Evolutionary conservation across 2,329 filamentous ascomycete genomes (phyloP), one percentile per base, ranked within the genome.

Genomic region (Penicillium sp.): DNA sequence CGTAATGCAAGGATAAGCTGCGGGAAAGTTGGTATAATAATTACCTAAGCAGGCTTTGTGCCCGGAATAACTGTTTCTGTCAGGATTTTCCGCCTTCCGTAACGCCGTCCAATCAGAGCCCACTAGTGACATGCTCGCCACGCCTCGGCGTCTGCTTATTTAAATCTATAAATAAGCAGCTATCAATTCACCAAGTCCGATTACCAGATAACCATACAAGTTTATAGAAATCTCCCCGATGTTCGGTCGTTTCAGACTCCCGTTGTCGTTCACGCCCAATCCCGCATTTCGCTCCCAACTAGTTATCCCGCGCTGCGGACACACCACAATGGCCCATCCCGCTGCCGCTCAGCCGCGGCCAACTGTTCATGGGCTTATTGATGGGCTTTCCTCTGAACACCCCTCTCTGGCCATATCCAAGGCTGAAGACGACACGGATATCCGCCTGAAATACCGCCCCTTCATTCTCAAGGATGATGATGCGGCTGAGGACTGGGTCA

Each of bases 371-470:
- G 30, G 33, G 22, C 33, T 30, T 12, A 30, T 33, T 23, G 33
- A 22, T 35, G n/a, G 25, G 32, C 17, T 25, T 16, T 29, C 13
- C 15, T 29, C 14, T 8, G 25, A 12, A 26, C 18, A 27, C 25
- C 25, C 17, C 7, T 61, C 68, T 1, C 60, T 79, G 8, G 69
- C 70, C 2, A 67, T 79, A 20, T 39, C 59, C 0, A 45, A 59
- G 11, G 41, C 44, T 0, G 64, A 78, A 37, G 77, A 80, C 44
- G 69, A 76, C 35, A 6, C 54, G 0, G 45, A 54, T 1, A 58
- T 73, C 12, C 66, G 76, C 23, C 42, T 60, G 29, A 67, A 56
- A 32, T 80, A 81, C 49, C 68, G 79, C 1, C 77, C 77, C 0
- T 83, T 80, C 42, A 53, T 82, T 3, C 60, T 75, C 23, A n/a